Evolutionary conservation across 495 filamentous ascomycete species (phyloP).

Genomic region (Aeminium ludgeri): DNA sequence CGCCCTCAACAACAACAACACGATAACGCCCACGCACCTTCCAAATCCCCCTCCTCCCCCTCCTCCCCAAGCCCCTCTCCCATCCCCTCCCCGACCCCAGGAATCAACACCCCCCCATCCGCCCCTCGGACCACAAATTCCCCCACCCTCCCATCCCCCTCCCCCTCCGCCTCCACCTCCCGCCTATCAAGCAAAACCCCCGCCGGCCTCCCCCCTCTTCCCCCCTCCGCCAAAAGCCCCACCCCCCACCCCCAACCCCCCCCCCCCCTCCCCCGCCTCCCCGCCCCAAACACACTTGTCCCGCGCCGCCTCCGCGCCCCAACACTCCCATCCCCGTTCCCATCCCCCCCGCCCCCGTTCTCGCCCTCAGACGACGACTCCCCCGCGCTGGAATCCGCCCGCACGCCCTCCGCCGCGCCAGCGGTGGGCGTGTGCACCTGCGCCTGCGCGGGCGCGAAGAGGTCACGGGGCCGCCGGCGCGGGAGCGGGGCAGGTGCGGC

Average conservation of each 20-base stretch:
- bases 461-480: conserved; percentile 1
- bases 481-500: conserved; percentile 5
- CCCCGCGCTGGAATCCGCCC: conserved; percentile 9
- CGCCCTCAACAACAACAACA: neutral
- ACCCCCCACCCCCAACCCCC: too few species aligned
- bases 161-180: too few species aligned
- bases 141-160: too few species aligned
- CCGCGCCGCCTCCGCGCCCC: too few species aligned
- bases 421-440: conserved; percentile 4
- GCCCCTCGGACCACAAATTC: conserved; percentile 11
- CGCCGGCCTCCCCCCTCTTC: too few species aligned
- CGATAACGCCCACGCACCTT: neutral
- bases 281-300: too few species aligned
- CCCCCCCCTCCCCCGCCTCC: too few species aligned
- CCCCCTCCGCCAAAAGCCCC: too few species aligned
- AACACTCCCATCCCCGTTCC: conserved; percentile 7
- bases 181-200: too few species aligned
- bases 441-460: conserved; percentile 10
- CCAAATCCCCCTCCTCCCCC: conserved; percentile 1
- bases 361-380: conserved; percentile 6
- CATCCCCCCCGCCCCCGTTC: neutral
- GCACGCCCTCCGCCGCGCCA: conserved; percentile 7
- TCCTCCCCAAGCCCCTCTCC: neutral
- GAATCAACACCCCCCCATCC: conserved; percentile 9
- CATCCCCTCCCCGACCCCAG: conserved; percentile 1